Base-by-base conservation (phyloP, 805 yeast genomes). In the Wickerhamomyces tratensis region DNA sequence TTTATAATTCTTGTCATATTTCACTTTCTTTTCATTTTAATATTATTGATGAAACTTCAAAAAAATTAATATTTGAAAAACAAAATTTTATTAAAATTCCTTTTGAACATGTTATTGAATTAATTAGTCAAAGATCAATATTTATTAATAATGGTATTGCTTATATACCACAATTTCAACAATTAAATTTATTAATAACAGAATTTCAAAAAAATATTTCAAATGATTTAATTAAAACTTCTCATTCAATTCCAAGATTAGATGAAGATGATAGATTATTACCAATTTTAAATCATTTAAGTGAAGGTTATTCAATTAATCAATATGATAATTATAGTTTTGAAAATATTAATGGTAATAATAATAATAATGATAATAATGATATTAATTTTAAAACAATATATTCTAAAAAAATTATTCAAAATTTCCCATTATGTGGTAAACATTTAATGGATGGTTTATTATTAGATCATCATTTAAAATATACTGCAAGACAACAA, bases 201-300 rank as follows among this genome's bases (percentile, higher is more conserved):
- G 96, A 87, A 57, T 91, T 82, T 58, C 65, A 76, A 33, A 71
- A 67, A 35, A 59, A 65, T 43, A 64, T 89, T 40, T 34, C 36
- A 53, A 41, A 57, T 60, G 3, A 57, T 61, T 14, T 76, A 78
- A 63, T 78, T 25, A 63, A 69, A 39, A 86, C 97, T 0, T 79
- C 87, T 52, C 84, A 83, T 56, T 74, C 84, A 20, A 65, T 88
- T 42, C 94, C 96, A 7, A 71, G 89, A 10, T 66, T 91, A 43
- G 96, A 88, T 56, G 98, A 91, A 64, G 96, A 88, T 56, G 94
- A 88, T 57, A 70, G 99, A 44, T 64, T 93, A 38, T 65, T 88
- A 41, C 97, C 97, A 1, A 77, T 93, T 29, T 68, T 93, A 48
- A 78, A 79, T 53, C 88, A 89, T 54, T 62, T 93, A 39, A 77